Evolutionary conservation across 306 rosid genomes (phyloP).

Genomic region (Cucurbita moschata): DNA sequence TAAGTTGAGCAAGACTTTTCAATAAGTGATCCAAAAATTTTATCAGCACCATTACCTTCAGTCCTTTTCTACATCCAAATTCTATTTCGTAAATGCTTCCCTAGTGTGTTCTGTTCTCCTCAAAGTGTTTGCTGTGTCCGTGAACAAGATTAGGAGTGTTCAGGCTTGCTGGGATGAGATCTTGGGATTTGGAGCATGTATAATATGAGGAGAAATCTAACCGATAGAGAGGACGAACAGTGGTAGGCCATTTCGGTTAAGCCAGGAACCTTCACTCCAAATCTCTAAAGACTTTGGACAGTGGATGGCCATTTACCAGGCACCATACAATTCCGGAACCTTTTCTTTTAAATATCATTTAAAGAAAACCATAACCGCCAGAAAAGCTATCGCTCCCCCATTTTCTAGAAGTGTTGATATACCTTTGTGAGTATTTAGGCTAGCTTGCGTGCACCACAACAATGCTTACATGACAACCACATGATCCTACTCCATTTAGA

Average conservation of each 20-base stretch:
- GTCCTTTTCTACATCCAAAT: not conserved
- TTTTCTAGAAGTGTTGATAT: too few relatives aligned
- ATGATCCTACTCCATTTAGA: not conserved
- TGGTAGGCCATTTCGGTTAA: not conserved
- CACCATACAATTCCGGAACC: not conserved
- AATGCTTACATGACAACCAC: not conserved
- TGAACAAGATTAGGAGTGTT: not conserved
- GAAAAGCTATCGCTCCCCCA: not conserved
- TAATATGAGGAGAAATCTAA: not conserved
- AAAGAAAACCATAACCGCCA: not conserved
- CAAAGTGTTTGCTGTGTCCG: not conserved
- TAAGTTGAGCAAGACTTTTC: not conserved
- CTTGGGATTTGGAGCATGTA: too few relatives aligned
- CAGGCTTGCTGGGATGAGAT: too few relatives aligned
- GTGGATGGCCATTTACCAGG: not conserved
- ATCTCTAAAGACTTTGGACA: not conserved
- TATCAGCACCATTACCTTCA: not conserved
- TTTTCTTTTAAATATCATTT: not conserved
- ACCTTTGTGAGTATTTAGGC: not conserved
- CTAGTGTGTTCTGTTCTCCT: not conserved
- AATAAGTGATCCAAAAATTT: not conserved
- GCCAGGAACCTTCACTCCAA: not conserved
- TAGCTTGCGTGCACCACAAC: not conserved
- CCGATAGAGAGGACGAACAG: not conserved
- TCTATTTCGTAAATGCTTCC: not conserved